Evolutionary conservation across 208 protist species (phyloP).

Genomic region (Leptomonas seymouri): DNA sequence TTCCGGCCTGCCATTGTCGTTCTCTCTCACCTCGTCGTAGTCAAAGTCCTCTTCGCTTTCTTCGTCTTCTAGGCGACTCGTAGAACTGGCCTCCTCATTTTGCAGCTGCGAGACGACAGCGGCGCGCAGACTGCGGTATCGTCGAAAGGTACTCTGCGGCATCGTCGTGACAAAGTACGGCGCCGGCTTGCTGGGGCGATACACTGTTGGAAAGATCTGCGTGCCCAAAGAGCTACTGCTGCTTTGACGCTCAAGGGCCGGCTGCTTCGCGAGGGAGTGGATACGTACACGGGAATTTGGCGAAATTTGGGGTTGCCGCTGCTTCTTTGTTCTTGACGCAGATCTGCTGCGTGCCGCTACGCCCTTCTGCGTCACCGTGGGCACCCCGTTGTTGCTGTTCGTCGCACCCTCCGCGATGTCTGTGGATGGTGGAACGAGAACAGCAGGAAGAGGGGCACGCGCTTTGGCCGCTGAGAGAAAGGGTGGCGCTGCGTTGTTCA

Average conservation of each 20-base stretch:
- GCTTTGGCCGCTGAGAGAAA: conserved; percentile 24
- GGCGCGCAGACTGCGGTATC: conserved; percentile 23
- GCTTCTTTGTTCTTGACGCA: background rate
- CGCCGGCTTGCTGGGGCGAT: conserved; percentile 23
- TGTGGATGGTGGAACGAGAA: background rate
- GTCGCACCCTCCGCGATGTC: background rate
- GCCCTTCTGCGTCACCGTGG: background rate
- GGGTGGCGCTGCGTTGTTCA: conserved; percentile 17
- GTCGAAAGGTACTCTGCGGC: conserved; percentile 22
- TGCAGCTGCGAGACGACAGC: conserved; percentile 20
- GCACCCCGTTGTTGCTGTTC: background rate
- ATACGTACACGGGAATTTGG: too few species aligned
- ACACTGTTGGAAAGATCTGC: background rate
- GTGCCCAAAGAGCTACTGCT: background rate
- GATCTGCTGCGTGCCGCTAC: background rate
- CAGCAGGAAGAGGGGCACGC: conserved; percentile 5
- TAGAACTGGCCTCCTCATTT: conserved; percentile 1
- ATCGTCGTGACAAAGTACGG: conserved; percentile 32
- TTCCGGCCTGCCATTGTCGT: background rate
- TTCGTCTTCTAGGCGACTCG: background rate
- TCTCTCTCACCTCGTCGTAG: background rate
- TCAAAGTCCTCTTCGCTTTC: background rate
- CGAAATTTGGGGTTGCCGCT: background rate
- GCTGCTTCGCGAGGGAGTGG: too few species aligned
- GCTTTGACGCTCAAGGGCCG: too few species aligned